Evolutionary conservation across 1,284 basidiomycete genomes (phyloP).

Genomic region (Heliocybe sulcata): DNA sequence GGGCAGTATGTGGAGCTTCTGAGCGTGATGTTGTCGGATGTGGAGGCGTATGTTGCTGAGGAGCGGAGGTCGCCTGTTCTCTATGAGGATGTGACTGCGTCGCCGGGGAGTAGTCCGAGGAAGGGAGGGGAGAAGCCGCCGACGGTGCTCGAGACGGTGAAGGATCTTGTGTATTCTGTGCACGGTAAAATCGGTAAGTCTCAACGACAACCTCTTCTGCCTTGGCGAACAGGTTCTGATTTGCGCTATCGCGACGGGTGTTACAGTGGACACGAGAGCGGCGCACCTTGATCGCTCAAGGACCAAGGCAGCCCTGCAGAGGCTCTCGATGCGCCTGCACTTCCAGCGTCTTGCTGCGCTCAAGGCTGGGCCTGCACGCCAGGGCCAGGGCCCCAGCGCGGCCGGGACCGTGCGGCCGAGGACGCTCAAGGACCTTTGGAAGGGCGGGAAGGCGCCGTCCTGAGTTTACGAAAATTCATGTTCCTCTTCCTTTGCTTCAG

Average conservation of each 20-base stretch:
- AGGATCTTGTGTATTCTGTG: slow-evolving; percentile 36
- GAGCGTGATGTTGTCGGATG: slow-evolving; percentile 44
- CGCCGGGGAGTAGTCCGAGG: slow-evolving; percentile 20
- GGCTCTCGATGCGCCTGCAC: slow-evolving; percentile 50
- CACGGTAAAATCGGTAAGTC: slow-evolving; percentile 59
- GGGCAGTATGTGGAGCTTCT: slow-evolving; percentile 46
- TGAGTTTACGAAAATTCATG: too few species aligned
- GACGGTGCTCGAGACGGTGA: slow-evolving; percentile 39
- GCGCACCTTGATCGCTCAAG: slow-evolving; percentile 66
- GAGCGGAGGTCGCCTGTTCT: slow-evolving; percentile 24
- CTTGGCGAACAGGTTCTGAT: background rate
- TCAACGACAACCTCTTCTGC: slow-evolving; percentile 8
- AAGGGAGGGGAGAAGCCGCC: slow-evolving; percentile 25
- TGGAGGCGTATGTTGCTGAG: slow-evolving; percentile 45
- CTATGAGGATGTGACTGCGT: slow-evolving; percentile 10
- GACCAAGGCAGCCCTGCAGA: slow-evolving; percentile 58
- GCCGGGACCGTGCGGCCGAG: background rate
- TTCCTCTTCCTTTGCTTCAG: too few species aligned
- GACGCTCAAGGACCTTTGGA: too few species aligned
- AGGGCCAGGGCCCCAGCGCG: background rate
- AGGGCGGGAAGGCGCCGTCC: too few species aligned
- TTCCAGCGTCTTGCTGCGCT: slow-evolving; percentile 44
- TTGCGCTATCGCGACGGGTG: background rate
- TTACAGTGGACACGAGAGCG: slow-evolving; percentile 59
- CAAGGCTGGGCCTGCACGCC: background rate